A percentile compares a stretch with the other conserved stretches of the same genome.
phyloP scores from a whole-genome alignment of 1,284 basidiomycete genomes.

The Psilocybe mexicana region DNA sequence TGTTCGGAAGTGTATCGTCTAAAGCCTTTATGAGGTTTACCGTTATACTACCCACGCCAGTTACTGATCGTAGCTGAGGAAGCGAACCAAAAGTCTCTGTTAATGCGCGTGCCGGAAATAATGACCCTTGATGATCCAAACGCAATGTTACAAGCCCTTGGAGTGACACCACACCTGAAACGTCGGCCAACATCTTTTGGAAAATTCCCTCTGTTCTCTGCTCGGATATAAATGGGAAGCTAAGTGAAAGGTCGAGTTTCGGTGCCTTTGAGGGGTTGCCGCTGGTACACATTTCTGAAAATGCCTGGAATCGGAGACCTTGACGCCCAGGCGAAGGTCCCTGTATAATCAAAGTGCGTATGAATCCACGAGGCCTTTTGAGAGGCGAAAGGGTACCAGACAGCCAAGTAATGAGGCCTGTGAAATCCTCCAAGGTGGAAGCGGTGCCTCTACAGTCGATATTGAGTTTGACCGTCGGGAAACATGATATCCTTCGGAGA shows the following conservation, averaged over 20 bases:
- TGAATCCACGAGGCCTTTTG: neutral
- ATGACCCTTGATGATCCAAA: neutral
- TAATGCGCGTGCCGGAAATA: neutral
- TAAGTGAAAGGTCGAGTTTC: neutral
- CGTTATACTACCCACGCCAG: neutral
- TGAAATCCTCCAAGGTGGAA: neutral
- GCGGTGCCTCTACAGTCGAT: neutral
- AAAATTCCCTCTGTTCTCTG: neutral
- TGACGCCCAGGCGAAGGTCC: neutral
- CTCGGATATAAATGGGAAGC: neutral
- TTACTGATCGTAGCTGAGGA: neutral
- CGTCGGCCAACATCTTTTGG: neutral
- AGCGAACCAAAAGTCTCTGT: neutral
- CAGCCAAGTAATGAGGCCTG: neutral
- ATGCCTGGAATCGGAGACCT: neutral
- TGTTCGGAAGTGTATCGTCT: neutral
- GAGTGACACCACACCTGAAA: neutral
- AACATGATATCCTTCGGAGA: slow-evolving; percentile 5
- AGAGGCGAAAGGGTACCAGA: neutral
- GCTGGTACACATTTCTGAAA: neutral
- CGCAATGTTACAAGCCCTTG: neutral
- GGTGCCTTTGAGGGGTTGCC: neutral
- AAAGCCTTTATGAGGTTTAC: neutral
- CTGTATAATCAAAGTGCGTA: neutral
- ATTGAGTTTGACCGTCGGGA: slow-evolving; percentile 1